These are phyloP conservation scores for Eucalyptus albens DNA, from an alignment of 345 rosid species.

Conservation along the genomic window DNA sequence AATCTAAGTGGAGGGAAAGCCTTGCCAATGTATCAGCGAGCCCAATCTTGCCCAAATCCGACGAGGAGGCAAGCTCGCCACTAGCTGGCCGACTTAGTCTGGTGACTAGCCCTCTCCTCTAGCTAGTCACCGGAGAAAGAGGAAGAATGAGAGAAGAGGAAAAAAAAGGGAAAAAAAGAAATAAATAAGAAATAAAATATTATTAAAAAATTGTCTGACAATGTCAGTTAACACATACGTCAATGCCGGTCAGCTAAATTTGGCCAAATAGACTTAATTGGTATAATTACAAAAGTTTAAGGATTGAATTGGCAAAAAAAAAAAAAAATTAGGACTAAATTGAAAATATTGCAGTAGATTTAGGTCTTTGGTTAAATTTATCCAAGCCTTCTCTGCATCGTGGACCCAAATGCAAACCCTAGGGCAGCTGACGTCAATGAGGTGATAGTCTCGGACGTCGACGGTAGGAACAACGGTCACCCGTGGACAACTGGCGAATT, in stretches of 20 bases:
- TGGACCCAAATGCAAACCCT: background rate
- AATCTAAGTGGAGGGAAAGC: too few species aligned
- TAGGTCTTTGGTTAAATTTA: background rate
- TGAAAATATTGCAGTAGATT: too few species aligned
- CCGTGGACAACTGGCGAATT: background rate
- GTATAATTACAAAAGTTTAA: too few species aligned
- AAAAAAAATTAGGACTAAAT: too few species aligned
- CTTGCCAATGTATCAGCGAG: fast-evolving
- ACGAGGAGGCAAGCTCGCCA: fast-evolving
- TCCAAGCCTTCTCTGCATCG: background rate
- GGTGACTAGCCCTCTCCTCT: fast-evolving
- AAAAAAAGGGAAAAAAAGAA: too few species aligned
- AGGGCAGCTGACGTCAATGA: background rate
- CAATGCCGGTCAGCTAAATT: too few species aligned
- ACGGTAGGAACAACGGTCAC: background rate
- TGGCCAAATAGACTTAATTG: fast-evolving
- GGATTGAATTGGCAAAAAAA: fast-evolving
- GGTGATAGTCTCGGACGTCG: background rate
- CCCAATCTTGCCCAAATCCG: fast-evolving
- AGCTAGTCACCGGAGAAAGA: fast-evolving
- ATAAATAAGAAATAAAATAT: too few species aligned
- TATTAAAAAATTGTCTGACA: too few species aligned
- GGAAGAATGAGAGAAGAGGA: too few species aligned
- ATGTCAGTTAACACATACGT: fast-evolving
- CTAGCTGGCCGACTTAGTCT: fast-evolving